Percentiles rank a stretch among this genome's conserved stretches.
phyloP scores from a whole-genome alignment of 768 basidiomycete species.

The Daedalea quercina region DNA sequence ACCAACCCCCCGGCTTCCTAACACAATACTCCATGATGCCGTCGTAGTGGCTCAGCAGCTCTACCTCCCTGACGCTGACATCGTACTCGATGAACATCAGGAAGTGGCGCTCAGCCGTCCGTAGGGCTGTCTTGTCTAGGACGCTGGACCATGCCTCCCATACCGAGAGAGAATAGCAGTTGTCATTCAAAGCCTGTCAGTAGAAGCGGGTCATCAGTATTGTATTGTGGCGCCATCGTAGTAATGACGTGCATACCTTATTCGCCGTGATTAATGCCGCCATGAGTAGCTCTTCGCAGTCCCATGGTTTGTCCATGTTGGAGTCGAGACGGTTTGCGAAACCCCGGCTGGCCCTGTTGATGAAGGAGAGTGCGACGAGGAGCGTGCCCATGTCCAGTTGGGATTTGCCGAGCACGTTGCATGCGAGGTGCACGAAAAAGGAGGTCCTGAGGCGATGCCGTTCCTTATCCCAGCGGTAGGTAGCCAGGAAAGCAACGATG shows the following conservation, averaged over 20 bases:
- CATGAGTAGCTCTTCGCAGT: slow-evolving; percentile 36
- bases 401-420: slow-evolving; percentile 9
- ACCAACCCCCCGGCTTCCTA: neutral
- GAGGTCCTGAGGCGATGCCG: slow-evolving; percentile 4
- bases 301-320: slow-evolving; percentile 8
- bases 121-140: slow-evolving; percentile 1
- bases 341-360: slow-evolving; percentile 8
- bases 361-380: slow-evolving; percentile 23
- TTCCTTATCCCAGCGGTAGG: slow-evolving; percentile 2
- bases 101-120: slow-evolving; percentile 22
- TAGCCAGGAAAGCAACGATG: slow-evolving; percentile 5
- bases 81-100: slow-evolving; percentile 22
- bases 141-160: slow-evolving; percentile 24
- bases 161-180: slow-evolving; percentile 43
- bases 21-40: slow-evolving; percentile 2
- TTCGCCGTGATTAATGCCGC: slow-evolving; percentile 35
- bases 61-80: slow-evolving; percentile 15
- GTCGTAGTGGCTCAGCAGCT: slow-evolving; percentile 16
- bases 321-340: no score
- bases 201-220: no score
- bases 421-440: slow-evolving; percentile 7
- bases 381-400: slow-evolving; percentile 15
- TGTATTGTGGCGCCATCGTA: no score
- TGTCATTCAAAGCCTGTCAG: slow-evolving; percentile 45
- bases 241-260: slow-evolving; percentile 21